Base-by-base conservation (phyloP, 192 early-diverging fungal genomes). In the Entrophospora sp. region DNA sequence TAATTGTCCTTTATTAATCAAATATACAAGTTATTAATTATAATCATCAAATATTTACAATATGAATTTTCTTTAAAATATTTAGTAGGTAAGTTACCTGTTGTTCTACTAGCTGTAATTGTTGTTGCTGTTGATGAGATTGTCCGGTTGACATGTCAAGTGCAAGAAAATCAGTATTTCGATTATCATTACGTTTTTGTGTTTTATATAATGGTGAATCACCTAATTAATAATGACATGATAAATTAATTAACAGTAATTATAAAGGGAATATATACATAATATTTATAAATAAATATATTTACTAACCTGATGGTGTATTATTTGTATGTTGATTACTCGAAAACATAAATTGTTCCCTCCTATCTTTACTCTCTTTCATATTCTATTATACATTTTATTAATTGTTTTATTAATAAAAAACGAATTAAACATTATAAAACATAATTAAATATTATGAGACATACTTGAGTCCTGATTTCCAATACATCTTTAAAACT, bases 401-500 rank as follows among this genome's bases (percentile, higher is more conserved):
- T 5, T 6, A 12, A 25, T 31, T 30, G 1, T 30, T 20, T 31
- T 2, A 40, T 20, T 44, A 28, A 51, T 13, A 40, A 40, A 49
- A 37, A 28, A 70, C 4, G 14, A 42, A 60, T 27, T 31, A 62
- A 51, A 5, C 3, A 44, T 28, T n/a, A 35, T 18, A 14, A 32
- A 0, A 2, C 35, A n/a, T 34, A 20, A 8, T 28, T 13, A 24
- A 28, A 32, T 67, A 27, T 36, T 28, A 4, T 5, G 30, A 3
- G 20, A 31, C 53, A 34, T 69, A 79, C 77, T 64, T 88, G 81
- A 55, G 92, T 97, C 22, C 97, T 82, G 35, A 98, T 83, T 71
- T 99, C 94, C n/a, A 99, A 77, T 8, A 99, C 90, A 66, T 92
- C 86, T 70, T 96, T 98, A 70, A 99, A 99, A 25, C 82, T 84